phyloP scores from a whole-genome alignment of 2,329 filamentous ascomycete genomes.

The Aschersonia sp. region DNA sequence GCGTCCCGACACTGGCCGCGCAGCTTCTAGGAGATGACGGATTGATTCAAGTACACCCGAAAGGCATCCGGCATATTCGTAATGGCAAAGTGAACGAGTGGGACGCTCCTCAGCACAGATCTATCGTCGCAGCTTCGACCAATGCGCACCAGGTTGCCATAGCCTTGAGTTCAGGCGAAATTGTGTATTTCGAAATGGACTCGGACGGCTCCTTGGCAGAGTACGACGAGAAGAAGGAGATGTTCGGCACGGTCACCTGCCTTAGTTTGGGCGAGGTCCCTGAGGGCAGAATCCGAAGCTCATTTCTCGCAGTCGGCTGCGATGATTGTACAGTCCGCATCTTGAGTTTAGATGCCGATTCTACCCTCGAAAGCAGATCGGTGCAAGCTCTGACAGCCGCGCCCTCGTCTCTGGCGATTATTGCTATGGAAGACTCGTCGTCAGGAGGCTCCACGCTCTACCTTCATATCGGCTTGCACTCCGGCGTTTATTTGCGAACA shows the following conservation, averaged over 20 bases:
- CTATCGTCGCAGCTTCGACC: slow-evolving; percentile 85
- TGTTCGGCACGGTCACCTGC: slow-evolving; percentile 90
- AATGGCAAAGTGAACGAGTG: slow-evolving; percentile 75
- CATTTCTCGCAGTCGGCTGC: slow-evolving; percentile 89
- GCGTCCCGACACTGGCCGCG: slow-evolving; percentile 78
- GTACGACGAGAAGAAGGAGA: slow-evolving; percentile 87
- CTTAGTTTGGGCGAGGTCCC: slow-evolving; percentile 89
- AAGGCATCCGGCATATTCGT: slow-evolving; percentile 82
- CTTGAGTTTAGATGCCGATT: slow-evolving; percentile 76
- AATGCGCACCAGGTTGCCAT: slow-evolving; percentile 90
- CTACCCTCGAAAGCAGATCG: slow-evolving; percentile 82
- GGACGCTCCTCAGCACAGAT: slow-evolving; percentile 83
- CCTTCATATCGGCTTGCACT: slow-evolving; percentile 89
- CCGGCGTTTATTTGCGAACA: slow-evolving; percentile 88
- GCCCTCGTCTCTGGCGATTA: slow-evolving; percentile 78
- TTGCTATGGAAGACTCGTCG: slow-evolving; percentile 89
- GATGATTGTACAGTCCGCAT: slow-evolving; percentile 94
- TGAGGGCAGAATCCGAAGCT: slow-evolving; percentile 75
- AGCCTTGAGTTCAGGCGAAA: slow-evolving; percentile 87
- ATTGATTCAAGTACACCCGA: slow-evolving; percentile 88
- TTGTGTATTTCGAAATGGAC: slow-evolving; percentile 97
- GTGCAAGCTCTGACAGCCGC: slow-evolving; percentile 87
- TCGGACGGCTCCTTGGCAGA: slow-evolving; percentile 79
- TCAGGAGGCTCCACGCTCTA: slow-evolving; percentile 81
- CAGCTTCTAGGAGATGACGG: slow-evolving; percentile 91